Evolutionary conservation across 2,329 filamentous ascomycete species (phyloP).

Genomic region (Trichoderma oligosporum): DNA sequence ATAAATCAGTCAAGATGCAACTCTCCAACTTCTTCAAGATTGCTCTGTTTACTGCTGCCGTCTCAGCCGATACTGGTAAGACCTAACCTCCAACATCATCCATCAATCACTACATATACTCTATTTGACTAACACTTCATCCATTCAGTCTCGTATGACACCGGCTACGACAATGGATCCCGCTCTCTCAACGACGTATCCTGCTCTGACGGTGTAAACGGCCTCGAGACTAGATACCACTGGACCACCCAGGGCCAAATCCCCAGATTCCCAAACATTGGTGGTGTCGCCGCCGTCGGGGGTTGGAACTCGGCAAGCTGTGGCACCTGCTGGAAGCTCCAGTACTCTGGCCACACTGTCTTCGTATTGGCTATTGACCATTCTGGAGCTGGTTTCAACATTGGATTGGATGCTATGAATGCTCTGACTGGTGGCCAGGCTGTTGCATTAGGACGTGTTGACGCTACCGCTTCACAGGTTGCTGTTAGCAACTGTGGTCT

Average conservation of each 20-base stretch:
- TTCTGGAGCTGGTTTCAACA: constrained; percentile 49
- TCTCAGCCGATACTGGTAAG: constrained; percentile 36
- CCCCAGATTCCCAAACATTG: constrained; percentile 52
- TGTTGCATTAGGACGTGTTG: constrained; percentile 47
- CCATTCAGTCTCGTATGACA: constrained; percentile 63
- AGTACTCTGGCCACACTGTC: constrained; percentile 49
- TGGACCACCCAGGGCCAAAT: constrained; percentile 54
- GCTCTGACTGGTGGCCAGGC: constrained; percentile 51
- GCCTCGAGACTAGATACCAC: constrained; percentile 59
- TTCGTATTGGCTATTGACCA: constrained; percentile 56
- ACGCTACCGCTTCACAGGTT: constrained; percentile 47
- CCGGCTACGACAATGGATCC: constrained; percentile 60
- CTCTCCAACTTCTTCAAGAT: constrained; percentile 39
- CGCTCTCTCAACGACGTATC: constrained; percentile 55
- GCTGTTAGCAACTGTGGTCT: constrained; percentile 42
- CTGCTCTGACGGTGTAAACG: constrained; percentile 66
- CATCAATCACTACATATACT: neutral
- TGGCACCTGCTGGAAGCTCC: constrained; percentile 56
- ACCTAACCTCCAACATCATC: neutral
- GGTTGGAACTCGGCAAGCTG: constrained; percentile 57
- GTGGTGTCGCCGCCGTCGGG: constrained; percentile 48
- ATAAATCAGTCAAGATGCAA: constrained; percentile 39
- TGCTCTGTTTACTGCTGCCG: constrained; percentile 37
- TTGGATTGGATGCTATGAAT: constrained; percentile 55
- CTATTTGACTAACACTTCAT: constrained; percentile 20